Conservation (phyloP, 2,329 filamentous ascomycete species). For the Sphaerostilbella broomeana region DNA sequence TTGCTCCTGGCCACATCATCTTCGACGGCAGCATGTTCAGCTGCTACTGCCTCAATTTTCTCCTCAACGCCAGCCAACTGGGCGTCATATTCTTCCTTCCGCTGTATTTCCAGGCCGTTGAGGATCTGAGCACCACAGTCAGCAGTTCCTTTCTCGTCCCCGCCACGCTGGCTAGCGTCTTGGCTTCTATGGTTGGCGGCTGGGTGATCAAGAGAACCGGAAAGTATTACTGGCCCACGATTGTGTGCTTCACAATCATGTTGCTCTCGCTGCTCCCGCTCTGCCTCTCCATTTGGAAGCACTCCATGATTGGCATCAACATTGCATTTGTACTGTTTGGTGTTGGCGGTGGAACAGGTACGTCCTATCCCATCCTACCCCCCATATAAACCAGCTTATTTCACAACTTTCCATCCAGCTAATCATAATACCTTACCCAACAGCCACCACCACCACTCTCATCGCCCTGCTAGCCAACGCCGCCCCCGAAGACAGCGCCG, state of each 20-base stretch:
- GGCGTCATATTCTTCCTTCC: constrained; percentile 66
- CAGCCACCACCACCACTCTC: constrained; percentile 64
- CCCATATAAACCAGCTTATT: background rate
- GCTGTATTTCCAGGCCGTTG: constrained; percentile 68
- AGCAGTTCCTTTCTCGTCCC: constrained; percentile 63
- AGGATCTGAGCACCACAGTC: constrained; percentile 54
- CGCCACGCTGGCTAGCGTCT: constrained; percentile 54
- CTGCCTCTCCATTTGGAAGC: constrained; percentile 3
- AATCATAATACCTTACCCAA: constrained; percentile 2
- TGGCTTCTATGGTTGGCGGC: constrained; percentile 58
- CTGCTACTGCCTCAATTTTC: constrained; percentile 67
- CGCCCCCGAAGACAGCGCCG: constrained; percentile 59
- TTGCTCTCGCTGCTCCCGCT: constrained; percentile 42
- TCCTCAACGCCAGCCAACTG: constrained; percentile 52
- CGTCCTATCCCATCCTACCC: constrained; percentile 9
- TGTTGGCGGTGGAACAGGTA: constrained; percentile 33
- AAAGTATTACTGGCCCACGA: constrained; percentile 63
- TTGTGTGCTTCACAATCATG: constrained; percentile 47
- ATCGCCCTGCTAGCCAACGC: constrained; percentile 68
- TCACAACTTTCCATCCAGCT: background rate
- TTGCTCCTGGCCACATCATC: constrained; percentile 68
- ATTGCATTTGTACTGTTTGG: constrained; percentile 48
- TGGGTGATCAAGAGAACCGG: constrained; percentile 64
- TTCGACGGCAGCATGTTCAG: constrained; percentile 60
- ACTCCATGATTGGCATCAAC: constrained; percentile 25